These are phyloP conservation scores for Eimeria sp. DNA, from an alignment of 169 alveolate genomes.

Conservation along the genomic window DNA sequence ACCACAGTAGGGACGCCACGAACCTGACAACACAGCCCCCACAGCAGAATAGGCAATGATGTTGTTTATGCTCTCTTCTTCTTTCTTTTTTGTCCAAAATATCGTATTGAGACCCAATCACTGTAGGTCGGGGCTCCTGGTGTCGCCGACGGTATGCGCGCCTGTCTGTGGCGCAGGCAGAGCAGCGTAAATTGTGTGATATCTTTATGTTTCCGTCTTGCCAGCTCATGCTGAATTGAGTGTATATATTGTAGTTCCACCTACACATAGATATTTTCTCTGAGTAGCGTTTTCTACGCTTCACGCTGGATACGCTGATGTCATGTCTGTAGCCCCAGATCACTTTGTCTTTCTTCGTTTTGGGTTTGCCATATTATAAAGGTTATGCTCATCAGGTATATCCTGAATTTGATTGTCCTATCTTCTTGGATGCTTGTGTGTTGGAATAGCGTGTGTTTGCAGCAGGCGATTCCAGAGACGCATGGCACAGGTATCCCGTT, in stretches of 20 bases:
- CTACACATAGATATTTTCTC: neutral
- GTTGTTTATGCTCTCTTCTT: neutral
- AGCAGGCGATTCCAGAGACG: neutral
- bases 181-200: neutral
- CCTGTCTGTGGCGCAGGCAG: neutral
- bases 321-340: neutral
- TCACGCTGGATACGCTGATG: neutral
- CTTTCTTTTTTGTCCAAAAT: neutral
- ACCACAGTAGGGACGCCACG: conserved; percentile 77
- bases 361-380: neutral
- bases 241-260: neutral
- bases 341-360: neutral
- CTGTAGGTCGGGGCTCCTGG: neutral
- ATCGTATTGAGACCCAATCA: neutral
- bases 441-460: no score
- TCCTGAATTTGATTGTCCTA: neutral
- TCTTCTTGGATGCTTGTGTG: neutral
- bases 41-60: neutral
- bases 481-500: neutral
- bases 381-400: neutral
- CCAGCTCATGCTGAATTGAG: neutral
- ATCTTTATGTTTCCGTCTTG: neutral
- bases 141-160: neutral
- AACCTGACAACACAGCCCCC: neutral
- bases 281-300: neutral